Conservation (phyloP, 108 stramenopile species). For the Hondaea fermentalgiana region DNA sequence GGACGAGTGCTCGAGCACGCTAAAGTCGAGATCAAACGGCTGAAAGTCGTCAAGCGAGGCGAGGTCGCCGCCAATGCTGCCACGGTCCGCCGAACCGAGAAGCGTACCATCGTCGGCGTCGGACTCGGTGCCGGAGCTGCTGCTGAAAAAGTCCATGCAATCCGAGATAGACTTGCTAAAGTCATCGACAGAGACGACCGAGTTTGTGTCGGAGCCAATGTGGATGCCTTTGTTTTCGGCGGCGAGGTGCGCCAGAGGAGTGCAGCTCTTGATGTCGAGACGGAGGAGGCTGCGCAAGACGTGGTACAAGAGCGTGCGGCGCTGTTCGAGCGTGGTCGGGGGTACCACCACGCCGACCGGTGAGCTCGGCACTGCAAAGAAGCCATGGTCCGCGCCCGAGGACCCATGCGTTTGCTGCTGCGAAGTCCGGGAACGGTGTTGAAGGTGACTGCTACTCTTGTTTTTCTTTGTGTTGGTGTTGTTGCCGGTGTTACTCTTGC, state of each 20-base stretch:
- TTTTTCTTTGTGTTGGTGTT: no score
- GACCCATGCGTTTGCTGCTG: no score
- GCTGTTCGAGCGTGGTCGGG: neutral
- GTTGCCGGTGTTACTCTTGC: neutral
- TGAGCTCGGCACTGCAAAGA: neutral
- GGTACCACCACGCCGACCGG: neutral
- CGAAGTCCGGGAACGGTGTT: no score
- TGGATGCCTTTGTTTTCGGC: neutral
- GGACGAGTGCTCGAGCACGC: neutral
- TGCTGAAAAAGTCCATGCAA: neutral
- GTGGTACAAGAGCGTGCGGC: neutral
- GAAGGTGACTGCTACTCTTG: no score
- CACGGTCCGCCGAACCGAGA: neutral
- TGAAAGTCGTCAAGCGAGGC: neutral
- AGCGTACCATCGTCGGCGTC: neutral
- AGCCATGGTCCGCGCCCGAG: neutral
- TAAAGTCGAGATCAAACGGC: constrained; percentile 2
- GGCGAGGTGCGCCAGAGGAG: neutral
- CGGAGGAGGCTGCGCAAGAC: neutral
- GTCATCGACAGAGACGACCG: neutral
- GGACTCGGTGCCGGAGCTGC: neutral
- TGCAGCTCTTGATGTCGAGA: neutral
- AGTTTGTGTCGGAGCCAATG: neutral
- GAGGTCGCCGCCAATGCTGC: constrained; percentile 1
- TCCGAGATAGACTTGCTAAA: constrained; percentile 2